Evolutionary conservation across 805 yeast species (phyloP), one percentile per base, ranked within the genome.

Genomic region (Candida dajiaensis): DNA sequence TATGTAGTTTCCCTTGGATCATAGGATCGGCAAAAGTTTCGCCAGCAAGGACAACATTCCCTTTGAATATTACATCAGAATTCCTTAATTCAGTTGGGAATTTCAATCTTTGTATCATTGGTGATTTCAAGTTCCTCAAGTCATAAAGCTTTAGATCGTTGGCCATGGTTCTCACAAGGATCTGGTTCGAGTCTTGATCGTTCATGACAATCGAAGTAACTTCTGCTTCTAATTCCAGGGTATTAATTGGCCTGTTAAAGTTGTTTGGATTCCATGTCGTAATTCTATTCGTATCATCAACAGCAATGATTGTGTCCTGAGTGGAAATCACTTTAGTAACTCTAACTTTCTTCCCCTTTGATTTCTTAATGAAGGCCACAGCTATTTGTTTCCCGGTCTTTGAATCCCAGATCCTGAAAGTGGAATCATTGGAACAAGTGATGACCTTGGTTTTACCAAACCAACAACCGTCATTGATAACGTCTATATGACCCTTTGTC

Each of bases 371-470:
- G 7, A 53, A 28, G 23, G 18, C 31, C 5, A 58, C 57, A 4
- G 18, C 21, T 4, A 37, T 47, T 22, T 62, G 65, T 29, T 47
- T 50, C 3, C 42, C 40, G 20, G 46, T 47, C 2, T 7, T 10
- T 3, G 47, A 9, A 46, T 57, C 59, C 66, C 66, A 63, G 4
- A 49, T 25, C 46, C 67, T 53, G 25, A 62, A 51, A 2, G 66
- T 59, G 6, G 63, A 56, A 44, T 63, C 67, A 13, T 39, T 18
- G 4, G 55, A 41, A 6, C 57, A 53, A 1, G 66, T 61, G 13
- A 53, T 28, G 6, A 57, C 28, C 15, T 45, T 43, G 8, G 45
- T 28, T 7, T 31, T 22, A 18, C 35, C 15, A 28, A 39, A 33
- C 57, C 59, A 59, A 6, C 41, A 43, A 7, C 61, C 61, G 45